A percentile compares a stretch with the other conserved stretches of the same genome.
Conservation (phyloP, 2,329 filamentous ascomycete genomes). For the Fusarium stilboides region DNA sequence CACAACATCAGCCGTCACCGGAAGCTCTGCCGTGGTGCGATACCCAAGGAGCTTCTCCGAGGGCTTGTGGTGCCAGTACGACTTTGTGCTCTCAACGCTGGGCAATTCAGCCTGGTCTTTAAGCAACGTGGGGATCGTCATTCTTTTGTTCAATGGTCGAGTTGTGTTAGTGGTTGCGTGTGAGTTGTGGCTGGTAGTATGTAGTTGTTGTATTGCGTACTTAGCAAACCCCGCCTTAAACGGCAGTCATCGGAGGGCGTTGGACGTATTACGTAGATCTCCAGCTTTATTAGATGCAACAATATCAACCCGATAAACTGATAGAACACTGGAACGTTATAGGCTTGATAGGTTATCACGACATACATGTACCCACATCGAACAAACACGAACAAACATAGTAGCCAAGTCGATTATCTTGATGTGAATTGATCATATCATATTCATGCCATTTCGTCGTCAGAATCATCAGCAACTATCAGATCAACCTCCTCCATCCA, state of each 20-base stretch:
- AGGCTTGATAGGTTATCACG: not conserved
- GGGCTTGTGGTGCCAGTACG: slow-evolving; percentile 82
- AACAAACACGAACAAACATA: not conserved
- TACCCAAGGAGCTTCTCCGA: slow-evolving; percentile 76
- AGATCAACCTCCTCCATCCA: slow-evolving; percentile 45
- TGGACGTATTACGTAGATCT: slow-evolving; percentile 21
- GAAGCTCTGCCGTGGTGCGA: slow-evolving; percentile 75
- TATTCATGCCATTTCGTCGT: slow-evolving; percentile 55
- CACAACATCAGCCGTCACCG: slow-evolving; percentile 75
- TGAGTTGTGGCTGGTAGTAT: not conserved
- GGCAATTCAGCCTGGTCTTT: slow-evolving; percentile 70
- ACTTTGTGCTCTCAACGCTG: slow-evolving; percentile 70
- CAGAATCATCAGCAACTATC: slow-evolving; percentile 51
- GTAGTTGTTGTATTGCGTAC: not conserved
- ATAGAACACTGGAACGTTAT: not conserved
- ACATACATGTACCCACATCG: slow-evolving; percentile 1
- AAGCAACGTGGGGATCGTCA: slow-evolving; percentile 52
- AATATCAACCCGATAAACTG: slow-evolving; percentile 1
- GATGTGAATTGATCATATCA: slow-evolving; percentile 52
- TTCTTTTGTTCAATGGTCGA: slow-evolving; percentile 28
- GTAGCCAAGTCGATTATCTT: slow-evolving; percentile 5
- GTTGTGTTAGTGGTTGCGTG: not conserved
- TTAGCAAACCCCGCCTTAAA: slow-evolving; percentile 21
- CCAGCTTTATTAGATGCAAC: slow-evolving; percentile 16
- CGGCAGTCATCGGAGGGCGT: slow-evolving; percentile 4